phyloP scores from a whole-genome alignment of 139 green algal genomes.

The Chlamydomonas sp. region DNA sequence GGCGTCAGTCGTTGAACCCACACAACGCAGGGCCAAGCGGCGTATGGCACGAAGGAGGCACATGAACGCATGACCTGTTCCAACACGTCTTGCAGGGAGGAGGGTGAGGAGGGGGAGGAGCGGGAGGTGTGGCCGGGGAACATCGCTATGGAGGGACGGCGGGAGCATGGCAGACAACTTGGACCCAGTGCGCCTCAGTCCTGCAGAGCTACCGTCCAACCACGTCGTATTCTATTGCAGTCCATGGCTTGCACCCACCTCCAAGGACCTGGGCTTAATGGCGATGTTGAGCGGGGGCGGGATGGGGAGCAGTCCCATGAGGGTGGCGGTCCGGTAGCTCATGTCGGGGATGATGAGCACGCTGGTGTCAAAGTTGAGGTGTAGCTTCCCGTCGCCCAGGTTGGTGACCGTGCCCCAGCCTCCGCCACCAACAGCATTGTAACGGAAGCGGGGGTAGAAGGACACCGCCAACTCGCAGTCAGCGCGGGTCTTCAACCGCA shows the following conservation, averaged over 20 bases:
- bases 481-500: slow-evolving; percentile 31
- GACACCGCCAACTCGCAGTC: slow-evolving; percentile 47
- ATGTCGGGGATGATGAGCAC: slow-evolving; percentile 78
- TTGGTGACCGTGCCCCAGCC: slow-evolving; percentile 60
- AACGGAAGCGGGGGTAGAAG: slow-evolving; percentile 55
- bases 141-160: too few species aligned
- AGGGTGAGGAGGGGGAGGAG: too few species aligned
- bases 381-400: slow-evolving; percentile 48
- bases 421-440: slow-evolving; percentile 79
- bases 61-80: too few species aligned
- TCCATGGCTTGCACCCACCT: slow-evolving; percentile 32
- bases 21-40: too few species aligned
- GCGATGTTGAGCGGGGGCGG: slow-evolving; percentile 81
- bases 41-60: too few species aligned
- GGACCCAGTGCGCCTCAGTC: neutral
- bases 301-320: slow-evolving; percentile 82
- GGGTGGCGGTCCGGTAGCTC: slow-evolving; percentile 63
- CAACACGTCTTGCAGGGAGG: too few species aligned
- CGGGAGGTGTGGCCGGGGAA: too few species aligned
- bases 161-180: too few species aligned
- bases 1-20: too few species aligned
- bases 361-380: slow-evolving; percentile 32
- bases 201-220: neutral
- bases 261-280: slow-evolving; percentile 65
- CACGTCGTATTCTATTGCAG: neutral